Evolutionary conservation across 495 filamentous ascomycete species (phyloP), one percentile per base, ranked within the genome.

Genomic region (Penicillium herquei): DNA sequence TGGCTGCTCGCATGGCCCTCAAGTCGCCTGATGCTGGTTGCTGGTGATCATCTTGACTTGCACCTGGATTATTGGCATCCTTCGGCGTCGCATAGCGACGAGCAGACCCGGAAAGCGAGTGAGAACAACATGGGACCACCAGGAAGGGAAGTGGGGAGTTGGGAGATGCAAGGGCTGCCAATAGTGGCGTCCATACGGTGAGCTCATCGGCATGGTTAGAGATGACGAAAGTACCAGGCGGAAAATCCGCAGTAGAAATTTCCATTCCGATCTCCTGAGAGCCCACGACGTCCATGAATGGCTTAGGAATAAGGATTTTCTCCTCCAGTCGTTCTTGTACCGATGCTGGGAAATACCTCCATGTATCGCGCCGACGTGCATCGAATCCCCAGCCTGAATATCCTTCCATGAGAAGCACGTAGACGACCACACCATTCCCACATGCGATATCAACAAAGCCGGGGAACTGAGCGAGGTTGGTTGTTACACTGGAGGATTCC

Each of bases 171-270:
- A 89, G 74, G 31, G 84, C 82, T 31, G 92, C 90, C 42, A 98
- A 81, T 33, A 96, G 80, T 1, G 94, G 95, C 1, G 95, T 97
- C 94, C 94, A 98, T 5, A 89, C 81, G 1, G 95, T 98, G 10
- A 98, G 78, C 71, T 98, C 91, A 67, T 98, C 94, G 17, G 94
- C 91, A 65, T 98, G 94, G 64, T 98, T 98, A 41, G 91, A 93
- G 56, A 98, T 91, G 51, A 98, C 88, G 63, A 98, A 98, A 0
- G 91, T 96, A 31, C 85, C 84, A 31, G 70, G 64, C 0, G 82
- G 81, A 65, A 96, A 96, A 37, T 77, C 63, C 42, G 92, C 94
- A 33, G 88, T 76, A 58, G 93, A 87, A 37, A 82, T 78, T 30
- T 64, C 59, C 18, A 66, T 41, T 3, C 62, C 67, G 6, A 73